Conservation (phyloP, 768 basidiomycete species). For the Suillus variegatus region DNA sequence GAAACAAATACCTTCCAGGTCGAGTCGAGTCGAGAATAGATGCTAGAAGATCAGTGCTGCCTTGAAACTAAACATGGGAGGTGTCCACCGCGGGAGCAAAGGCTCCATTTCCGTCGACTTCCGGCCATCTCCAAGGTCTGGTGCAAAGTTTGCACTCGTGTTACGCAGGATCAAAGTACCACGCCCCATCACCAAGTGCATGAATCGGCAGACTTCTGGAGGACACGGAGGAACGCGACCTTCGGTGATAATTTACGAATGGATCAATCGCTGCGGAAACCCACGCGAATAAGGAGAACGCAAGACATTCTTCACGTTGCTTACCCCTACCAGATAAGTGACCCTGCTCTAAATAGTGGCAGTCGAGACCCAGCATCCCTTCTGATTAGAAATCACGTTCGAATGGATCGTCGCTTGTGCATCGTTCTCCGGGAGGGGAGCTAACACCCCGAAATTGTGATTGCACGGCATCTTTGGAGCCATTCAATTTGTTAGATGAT, state of each 20-base stretch:
- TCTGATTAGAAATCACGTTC: background rate
- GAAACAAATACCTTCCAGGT: conserved; percentile 5
- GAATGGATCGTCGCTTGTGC: background rate
- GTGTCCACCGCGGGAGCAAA: background rate
- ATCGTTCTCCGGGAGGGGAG: background rate
- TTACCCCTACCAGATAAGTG: background rate
- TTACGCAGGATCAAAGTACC: background rate
- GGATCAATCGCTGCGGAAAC: background rate
- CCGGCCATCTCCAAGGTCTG: background rate
- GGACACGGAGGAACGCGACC: background rate
- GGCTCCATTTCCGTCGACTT: background rate
- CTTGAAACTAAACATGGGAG: conserved; percentile 1
- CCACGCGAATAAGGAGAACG: background rate
- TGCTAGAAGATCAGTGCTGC: background rate
- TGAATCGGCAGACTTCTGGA: background rate
- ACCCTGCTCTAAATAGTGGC: background rate
- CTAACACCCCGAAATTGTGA: background rate
- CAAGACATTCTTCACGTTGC: background rate
- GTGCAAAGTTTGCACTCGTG: background rate
- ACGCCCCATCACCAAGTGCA: conserved; percentile 5
- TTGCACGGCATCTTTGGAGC: background rate
- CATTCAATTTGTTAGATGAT: background rate
- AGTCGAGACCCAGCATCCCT: background rate
- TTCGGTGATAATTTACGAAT: background rate
- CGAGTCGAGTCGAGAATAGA: background rate